Conservation (phyloP, 805 yeast genomes). For the Tetrapisispora phaffii region DNA sequence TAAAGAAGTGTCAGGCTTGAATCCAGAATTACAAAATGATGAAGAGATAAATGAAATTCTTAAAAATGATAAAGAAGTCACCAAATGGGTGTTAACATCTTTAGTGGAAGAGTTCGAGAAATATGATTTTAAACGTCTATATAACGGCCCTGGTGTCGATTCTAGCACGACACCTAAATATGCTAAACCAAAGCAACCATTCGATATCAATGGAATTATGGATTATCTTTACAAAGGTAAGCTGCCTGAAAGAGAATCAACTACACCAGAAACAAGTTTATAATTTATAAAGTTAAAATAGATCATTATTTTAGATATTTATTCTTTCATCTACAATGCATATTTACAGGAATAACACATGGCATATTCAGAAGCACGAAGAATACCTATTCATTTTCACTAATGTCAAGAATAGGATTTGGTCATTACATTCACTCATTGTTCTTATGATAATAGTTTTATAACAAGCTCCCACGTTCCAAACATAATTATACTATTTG, state of each 20-base stretch:
- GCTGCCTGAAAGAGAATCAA: not conserved
- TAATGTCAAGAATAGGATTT: not conserved
- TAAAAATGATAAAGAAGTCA: conserved; percentile 49
- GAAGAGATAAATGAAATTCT: conserved; percentile 20
- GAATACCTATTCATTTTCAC: not conserved
- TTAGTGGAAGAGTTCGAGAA: conserved; percentile 45
- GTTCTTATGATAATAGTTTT: conserved; percentile 37
- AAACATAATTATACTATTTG: conserved; percentile 96
- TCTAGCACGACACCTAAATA: conserved; percentile 47
- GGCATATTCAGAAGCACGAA: not conserved
- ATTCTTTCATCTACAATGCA: conserved; percentile 1
- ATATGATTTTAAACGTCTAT: conserved; percentile 50
- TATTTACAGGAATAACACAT: conserved; percentile 3
- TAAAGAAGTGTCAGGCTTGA: conserved; percentile 26
- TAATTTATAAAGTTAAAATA: not conserved
- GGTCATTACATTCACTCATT: not conserved
- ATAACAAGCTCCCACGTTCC: conserved; percentile 95
- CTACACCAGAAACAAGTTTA: not conserved
- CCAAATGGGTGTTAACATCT: conserved; percentile 57
- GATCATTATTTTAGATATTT: not conserved
- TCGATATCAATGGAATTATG: conserved; percentile 33
- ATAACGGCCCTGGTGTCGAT: conserved; percentile 28
- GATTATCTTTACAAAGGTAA: conserved; percentile 40
- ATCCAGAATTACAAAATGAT: conserved; percentile 17
- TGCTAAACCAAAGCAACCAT: conserved; percentile 22